Evolutionary conservation across 495 filamentous ascomycete genomes (phyloP), one percentile per base, ranked within the genome.

Genomic region (Terfezia claveryi): DNA sequence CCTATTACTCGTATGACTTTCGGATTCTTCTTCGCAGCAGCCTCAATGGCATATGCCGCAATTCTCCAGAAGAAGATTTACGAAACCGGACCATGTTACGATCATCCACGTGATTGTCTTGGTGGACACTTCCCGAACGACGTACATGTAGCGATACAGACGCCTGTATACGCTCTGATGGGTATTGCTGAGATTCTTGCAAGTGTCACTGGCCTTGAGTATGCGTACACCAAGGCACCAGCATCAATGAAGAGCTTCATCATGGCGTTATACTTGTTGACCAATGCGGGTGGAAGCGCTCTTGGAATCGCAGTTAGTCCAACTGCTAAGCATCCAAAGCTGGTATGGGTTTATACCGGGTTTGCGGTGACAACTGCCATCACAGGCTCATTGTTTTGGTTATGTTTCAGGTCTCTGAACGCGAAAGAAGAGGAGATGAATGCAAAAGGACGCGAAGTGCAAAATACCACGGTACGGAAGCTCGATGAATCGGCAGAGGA

Each of bases 11-110:
- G 84, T 66, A 89, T 89, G 63, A 73, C 79, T 8, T 73, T 78
- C 5, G 84, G 82, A 37, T 83, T 88, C 66, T 66, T 78, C 36
- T 63, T 84, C 58, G 81, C 76, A 23, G 72, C 75, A 2, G 55
- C 82, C 41, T 76, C 79, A 55, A 83, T 85, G 55, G 66, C 74
- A 4, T 77, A 72, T 58, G 81, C 82, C 51, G 77, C 83, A 41
- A 70, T 85, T 50, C 71, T 87, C 27, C 85, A 87, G 67, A 73
- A 78, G 61, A 73, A 78, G 61, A 85, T 84, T 65, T 85, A 85
- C 71, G 64, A 74, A 38, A 60, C 71, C 64, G 69, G 71, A 37
- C 67, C 70, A 61, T 68, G 78, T 68, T 61, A 75, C 65, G 54
- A 68, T 49, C 62, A 73, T 67, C 69, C 71, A 52, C 69, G 61